phyloP scores from a whole-genome alignment of 2,329 filamentous ascomycete genomes.

The Pseudocercospora eumusae region DNA sequence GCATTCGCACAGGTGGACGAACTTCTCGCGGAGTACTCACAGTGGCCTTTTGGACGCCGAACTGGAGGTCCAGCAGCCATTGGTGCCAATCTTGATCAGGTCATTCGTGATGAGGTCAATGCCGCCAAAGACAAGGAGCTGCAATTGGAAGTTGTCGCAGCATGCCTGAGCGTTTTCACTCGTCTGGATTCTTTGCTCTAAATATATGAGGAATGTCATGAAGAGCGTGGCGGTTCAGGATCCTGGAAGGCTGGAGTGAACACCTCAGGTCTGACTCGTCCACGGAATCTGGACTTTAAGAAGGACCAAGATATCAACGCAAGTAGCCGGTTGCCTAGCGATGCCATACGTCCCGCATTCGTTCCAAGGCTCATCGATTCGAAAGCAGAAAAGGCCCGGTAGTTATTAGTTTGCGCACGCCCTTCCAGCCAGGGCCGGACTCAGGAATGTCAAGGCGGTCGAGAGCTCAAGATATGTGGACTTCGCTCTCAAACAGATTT shows the following conservation, averaged over 20 bases:
- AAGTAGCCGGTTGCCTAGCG: too few relatives aligned
- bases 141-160: conserved; percentile 93
- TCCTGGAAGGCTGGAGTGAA: too few relatives aligned
- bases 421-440: background rate
- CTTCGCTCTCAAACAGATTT: background rate
- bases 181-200: conserved; percentile 93
- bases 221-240: too few relatives aligned
- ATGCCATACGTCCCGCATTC: too few relatives aligned
- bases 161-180: conserved; percentile 96
- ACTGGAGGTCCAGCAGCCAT: conserved; percentile 75
- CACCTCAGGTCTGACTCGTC: too few relatives aligned
- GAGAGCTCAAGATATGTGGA: background rate
- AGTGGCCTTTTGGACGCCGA: conserved; percentile 92
- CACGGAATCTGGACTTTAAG: too few relatives aligned
- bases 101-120: conserved; percentile 83
- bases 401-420: background rate
- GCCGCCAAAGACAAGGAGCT: conserved; percentile 89
- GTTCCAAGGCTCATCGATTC: too few relatives aligned
- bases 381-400: background rate
- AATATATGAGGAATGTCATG: background rate
- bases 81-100: conserved; percentile 86
- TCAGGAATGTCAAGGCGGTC: background rate
- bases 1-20: conserved; percentile 98
- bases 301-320: too few relatives aligned
- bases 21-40: conserved; percentile 90